These are phyloP conservation scores for Akanthomyces lecanii DNA, from an alignment of 2,329 filamentous ascomycete genomes.

Conservation along the genomic window DNA sequence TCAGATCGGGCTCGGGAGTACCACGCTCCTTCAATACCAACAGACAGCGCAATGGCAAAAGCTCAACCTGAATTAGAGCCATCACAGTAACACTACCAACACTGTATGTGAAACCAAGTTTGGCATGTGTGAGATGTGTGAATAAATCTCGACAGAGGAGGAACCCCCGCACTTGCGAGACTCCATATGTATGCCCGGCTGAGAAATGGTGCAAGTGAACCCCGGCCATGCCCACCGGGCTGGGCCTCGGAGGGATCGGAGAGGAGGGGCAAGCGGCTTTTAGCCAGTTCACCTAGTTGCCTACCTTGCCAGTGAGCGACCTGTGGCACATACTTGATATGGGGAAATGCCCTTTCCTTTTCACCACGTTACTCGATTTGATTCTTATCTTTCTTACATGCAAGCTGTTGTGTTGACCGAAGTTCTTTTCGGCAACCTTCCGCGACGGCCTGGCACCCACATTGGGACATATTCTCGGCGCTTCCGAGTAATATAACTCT, in stretches of 20 bases:
- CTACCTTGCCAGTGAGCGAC: not conserved
- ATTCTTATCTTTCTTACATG: not conserved
- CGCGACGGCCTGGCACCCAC: not conserved
- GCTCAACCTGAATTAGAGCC: no score
- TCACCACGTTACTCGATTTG: not conserved
- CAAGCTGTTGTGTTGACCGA: not conserved
- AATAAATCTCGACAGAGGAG: not conserved
- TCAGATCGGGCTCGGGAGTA: no score
- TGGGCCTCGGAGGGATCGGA: constrained; percentile 5
- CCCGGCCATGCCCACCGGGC: not conserved
- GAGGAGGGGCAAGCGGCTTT: not conserved
- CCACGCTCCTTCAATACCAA: no score
- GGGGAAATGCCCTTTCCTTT: not conserved
- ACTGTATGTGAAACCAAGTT: no score
- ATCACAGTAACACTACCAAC: no score
- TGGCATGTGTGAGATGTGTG: no score
- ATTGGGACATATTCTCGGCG: not conserved
- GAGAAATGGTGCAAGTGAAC: not conserved
- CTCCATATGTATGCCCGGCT: not conserved
- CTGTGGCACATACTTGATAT: not conserved
- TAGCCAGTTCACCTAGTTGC: not conserved
- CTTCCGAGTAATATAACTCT: constrained; percentile 3
- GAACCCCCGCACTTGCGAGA: not conserved
- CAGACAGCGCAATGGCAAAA: no score
- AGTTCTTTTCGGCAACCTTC: not conserved